These are phyloP conservation scores for Penicillium sp. DNA, from an alignment of 2,329 filamentous ascomycete species.

Conservation along the genomic window DNA sequence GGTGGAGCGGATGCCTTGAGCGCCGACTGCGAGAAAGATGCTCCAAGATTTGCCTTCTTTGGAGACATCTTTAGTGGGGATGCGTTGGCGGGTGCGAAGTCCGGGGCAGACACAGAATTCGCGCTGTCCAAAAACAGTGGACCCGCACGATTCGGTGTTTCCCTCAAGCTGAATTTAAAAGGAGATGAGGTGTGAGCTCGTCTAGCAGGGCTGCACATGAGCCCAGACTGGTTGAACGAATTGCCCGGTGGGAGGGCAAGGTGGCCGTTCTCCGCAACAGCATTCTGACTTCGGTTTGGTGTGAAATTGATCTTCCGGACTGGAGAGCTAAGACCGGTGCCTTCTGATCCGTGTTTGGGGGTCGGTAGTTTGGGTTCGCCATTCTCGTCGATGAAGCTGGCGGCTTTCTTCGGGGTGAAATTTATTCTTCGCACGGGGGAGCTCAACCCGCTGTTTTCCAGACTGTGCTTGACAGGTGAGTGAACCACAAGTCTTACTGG, in stretches of 20 bases:
- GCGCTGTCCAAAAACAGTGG: constrained; percentile 26
- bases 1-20: constrained; percentile 37
- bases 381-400: constrained; percentile 35
- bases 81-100: constrained; percentile 32
- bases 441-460: constrained; percentile 32
- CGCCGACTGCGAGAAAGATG: constrained; percentile 39
- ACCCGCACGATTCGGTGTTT: constrained; percentile 40
- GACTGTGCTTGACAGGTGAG: constrained; percentile 35
- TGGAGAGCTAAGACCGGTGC: constrained; percentile 32
- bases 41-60: constrained; percentile 41
- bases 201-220: constrained; percentile 48
- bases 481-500: constrained; percentile 33
- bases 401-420: constrained; percentile 29
- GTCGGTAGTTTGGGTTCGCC: constrained; percentile 31
- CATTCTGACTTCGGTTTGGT: constrained; percentile 17
- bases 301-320: constrained; percentile 43
- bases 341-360: constrained; percentile 25
- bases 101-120: constrained; percentile 22
- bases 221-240: constrained; percentile 32
- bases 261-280: constrained; percentile 22
- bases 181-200: constrained; percentile 45
- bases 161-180: constrained; percentile 44
- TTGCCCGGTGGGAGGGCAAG: constrained; percentile 29
- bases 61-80: constrained; percentile 49
- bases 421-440: constrained; percentile 38